Conservation (phyloP, 1,284 basidiomycete genomes). For the Trametes pubescens region DNA sequence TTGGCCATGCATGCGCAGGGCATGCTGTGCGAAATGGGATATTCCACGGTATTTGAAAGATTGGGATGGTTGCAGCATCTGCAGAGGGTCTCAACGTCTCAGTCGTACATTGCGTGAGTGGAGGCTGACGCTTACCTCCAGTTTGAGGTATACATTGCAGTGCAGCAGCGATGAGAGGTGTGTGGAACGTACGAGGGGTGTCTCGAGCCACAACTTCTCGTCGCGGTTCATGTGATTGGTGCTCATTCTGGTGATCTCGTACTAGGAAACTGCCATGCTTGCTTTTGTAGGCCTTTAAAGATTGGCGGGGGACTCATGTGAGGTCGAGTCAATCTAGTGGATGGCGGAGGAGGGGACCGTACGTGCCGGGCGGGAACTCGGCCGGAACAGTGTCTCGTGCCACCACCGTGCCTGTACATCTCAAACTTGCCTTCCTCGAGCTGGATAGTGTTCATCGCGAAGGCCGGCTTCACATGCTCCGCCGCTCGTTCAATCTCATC, state of each 20-base stretch:
- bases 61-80: slow-evolving; percentile 76
- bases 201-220: slow-evolving; percentile 59
- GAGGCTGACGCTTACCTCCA: slow-evolving; percentile 57
- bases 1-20: slow-evolving; percentile 46
- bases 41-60: slow-evolving; percentile 83
- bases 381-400: slow-evolving; percentile 8
- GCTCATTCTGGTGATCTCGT: not conserved
- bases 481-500: not conserved
- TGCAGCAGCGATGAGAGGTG: slow-evolving; percentile 61
- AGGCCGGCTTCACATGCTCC: slow-evolving; percentile 19
- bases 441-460: slow-evolving; percentile 14
- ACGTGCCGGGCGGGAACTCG: slow-evolving; percentile 7
- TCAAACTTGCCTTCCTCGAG: not conserved
- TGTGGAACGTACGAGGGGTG: slow-evolving; percentile 66
- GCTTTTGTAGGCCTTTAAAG: not conserved
- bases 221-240: not conserved
- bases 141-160: slow-evolving; percentile 67
- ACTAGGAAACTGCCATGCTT: not conserved
- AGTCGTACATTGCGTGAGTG: not conserved
- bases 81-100: not conserved
- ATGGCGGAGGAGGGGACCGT: slow-evolving; percentile 6
- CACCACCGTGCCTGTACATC: not conserved
- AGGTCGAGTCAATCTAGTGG: not conserved
- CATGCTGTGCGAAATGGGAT: slow-evolving; percentile 65
- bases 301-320: not conserved